Base-by-base conservation (phyloP, 2,329 filamentous ascomycete genomes). In the Monascus ruber region DNA sequence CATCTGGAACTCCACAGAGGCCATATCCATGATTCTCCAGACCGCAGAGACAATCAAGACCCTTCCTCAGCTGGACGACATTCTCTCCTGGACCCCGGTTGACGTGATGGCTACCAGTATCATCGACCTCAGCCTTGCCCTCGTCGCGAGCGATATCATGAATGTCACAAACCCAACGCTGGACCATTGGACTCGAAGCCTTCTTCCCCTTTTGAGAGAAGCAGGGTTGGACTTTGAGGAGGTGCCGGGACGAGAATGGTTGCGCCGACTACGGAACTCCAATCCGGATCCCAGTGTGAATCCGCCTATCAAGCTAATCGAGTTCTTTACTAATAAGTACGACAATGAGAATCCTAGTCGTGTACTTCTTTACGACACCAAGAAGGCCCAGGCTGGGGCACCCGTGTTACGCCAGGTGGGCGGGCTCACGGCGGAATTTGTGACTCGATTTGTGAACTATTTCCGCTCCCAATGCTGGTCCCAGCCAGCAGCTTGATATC, bases 261-360 rank as follows among this genome's bases (percentile, higher is more conserved):
- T 62, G 4, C 39, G 31, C 4, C 53, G 61, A 2, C 47, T 77
- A 8, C 58, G 67, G 4, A 56, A 56, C 2, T 67, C 66, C 2
- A 65, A 74, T 36, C 62, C 59, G 2, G 70, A 77, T 49, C 68
- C 70, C 0, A 43, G 58, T 4, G 53, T 46, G 10, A 76, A 76
- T 45, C 72, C 73, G 7, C 64, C 69, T 0, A 62, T 73, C 45
- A 75, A 74, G 51, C 57, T 76, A 1, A 42, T 74, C 1, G 70
- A 73, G 33, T 77, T 73, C 56, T 76, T 74, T 42, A 54, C 62
- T 4, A 56, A 58, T 2, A 75, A 75, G 48, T 76, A 76, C 44
- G 67, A 70, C 35, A 43, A 40, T 6, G 44, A 42, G 11, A 6
- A 32, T 29, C 44, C 42, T 2, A 34, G 42, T 17, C 38, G 42